phyloP scores from a whole-genome alignment of 2,329 filamentous ascomycete species.

The Xylaria sp. region DNA sequence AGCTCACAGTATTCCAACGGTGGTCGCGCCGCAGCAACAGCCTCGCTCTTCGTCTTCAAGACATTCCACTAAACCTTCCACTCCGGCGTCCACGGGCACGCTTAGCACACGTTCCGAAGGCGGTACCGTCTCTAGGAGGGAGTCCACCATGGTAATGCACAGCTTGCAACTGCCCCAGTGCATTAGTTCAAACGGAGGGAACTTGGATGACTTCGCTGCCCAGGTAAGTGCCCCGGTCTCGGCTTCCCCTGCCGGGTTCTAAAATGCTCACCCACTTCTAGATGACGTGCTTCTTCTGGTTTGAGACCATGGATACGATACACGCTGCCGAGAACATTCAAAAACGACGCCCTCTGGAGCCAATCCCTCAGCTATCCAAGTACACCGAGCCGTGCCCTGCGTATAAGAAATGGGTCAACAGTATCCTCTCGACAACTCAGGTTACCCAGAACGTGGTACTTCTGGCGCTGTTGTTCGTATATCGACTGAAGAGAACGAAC shows the following conservation, averaged over 20 bases:
- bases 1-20: conserved; percentile 12
- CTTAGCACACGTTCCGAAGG: conserved; percentile 35
- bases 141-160: conserved; percentile 55
- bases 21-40: conserved; percentile 25
- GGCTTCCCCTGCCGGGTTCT: conserved; percentile 6
- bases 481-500: conserved; percentile 88
- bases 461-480: conserved; percentile 87
- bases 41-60: conserved; percentile 30
- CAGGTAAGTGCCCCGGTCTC: conserved; percentile 57
- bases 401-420: conserved; percentile 93
- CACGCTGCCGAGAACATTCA: conserved; percentile 69
- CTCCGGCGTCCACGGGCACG: conserved; percentile 40
- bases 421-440: conserved; percentile 89
- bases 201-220: conserved; percentile 79
- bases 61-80: conserved; percentile 42
- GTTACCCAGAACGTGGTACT: conserved; percentile 95
- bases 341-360: conserved; percentile 41
- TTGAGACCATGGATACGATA: conserved; percentile 82
- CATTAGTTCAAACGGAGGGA: conserved; percentile 76
- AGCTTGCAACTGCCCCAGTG: conserved; percentile 73
- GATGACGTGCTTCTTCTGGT: conserved; percentile 98
- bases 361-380: conserved; percentile 56
- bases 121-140: conserved; percentile 39
- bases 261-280: conserved; percentile 42
- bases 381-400: conserved; percentile 77